These are phyloP conservation scores for Fusarium begoniae DNA, from an alignment of 2,329 filamentous ascomycete species.

Conservation along the genomic window DNA sequence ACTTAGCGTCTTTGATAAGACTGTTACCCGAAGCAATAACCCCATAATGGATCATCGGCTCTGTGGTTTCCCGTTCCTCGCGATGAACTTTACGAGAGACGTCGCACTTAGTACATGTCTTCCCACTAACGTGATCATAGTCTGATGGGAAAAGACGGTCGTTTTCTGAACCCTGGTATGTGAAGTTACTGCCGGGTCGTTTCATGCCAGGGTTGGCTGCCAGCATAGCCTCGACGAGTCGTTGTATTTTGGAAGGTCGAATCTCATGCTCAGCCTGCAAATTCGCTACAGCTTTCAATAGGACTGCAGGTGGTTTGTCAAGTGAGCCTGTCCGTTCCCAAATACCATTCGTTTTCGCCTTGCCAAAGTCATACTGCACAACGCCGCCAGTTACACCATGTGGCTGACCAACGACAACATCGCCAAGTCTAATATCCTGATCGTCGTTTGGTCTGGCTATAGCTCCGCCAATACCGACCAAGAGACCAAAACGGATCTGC, in stretches of 20 bases:
- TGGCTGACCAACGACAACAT: constrained; percentile 41
- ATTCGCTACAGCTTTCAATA: constrained; percentile 13
- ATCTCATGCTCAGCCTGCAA: constrained; percentile 27
- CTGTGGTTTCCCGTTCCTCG: not conserved
- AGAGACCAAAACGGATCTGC: constrained; percentile 23
- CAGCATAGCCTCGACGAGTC: not conserved
- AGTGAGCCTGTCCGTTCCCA: constrained; percentile 17
- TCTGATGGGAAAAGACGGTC: constrained; percentile 20
- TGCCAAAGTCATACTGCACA: constrained; percentile 39
- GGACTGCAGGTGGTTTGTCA: constrained; percentile 6
- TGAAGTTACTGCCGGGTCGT: not conserved
- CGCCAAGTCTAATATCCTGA: constrained; percentile 41
- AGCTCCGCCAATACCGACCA: constrained; percentile 56
- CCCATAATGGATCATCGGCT: constrained; percentile 36
- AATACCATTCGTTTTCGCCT: not conserved
- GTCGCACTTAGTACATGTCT: constrained; percentile 13
- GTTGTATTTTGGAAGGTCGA: not conserved
- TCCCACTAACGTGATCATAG: constrained; percentile 1
- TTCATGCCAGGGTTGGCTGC: constrained; percentile 6
- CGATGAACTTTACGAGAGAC: not conserved
- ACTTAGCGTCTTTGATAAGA: not conserved
- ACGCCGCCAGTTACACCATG: constrained; percentile 25
- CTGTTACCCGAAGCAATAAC: constrained; percentile 38
- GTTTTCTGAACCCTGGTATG: constrained; percentile 16
- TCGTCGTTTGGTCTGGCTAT: not conserved